Conservation (phyloP, 352 stramenopile genomes). For the Globisporangium mamillatum region DNA sequence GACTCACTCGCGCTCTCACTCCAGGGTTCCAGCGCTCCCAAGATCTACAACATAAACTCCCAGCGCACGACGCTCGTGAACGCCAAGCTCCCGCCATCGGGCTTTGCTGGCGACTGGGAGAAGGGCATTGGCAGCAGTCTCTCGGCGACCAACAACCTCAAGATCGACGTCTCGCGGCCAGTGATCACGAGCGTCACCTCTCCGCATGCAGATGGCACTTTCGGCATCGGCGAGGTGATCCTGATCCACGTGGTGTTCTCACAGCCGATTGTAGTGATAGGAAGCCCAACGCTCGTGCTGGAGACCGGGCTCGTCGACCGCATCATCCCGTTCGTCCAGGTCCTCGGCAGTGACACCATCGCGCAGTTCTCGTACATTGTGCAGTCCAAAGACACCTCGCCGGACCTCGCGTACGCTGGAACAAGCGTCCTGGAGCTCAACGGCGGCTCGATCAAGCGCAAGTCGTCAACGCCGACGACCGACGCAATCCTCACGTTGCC, state of each 20-base stretch:
- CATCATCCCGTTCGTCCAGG: conserved; percentile 48
- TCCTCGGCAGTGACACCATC: conserved; percentile 29
- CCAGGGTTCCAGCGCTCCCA: conserved; percentile 12
- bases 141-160: conserved; percentile 38
- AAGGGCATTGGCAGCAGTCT: conserved; percentile 59
- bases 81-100: conserved; percentile 45
- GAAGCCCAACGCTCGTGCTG: conserved; percentile 57
- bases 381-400: conserved; percentile 62
- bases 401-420: conserved; percentile 59
- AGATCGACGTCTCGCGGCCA: conserved; percentile 52
- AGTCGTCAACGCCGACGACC: conserved; percentile 48
- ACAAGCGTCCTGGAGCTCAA: conserved; percentile 54
- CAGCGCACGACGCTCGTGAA: conserved; percentile 28
- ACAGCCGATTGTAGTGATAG: conserved; percentile 50
- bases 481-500: conserved; percentile 49
- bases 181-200: conserved; percentile 53
- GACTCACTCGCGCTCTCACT: conserved; percentile 53
- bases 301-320: conserved; percentile 64
- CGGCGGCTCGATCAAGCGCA: conserved; percentile 50
- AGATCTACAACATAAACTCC: conserved; percentile 53
- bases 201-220: conserved; percentile 55
- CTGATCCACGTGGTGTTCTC: conserved; percentile 76
- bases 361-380: conserved; percentile 75
- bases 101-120: conserved; percentile 56
- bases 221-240: conserved; percentile 70